These are phyloP conservation scores for Boletus holoroseus DNA, from an alignment of 1,284 basidiomycete genomes.

Conservation along the genomic window DNA sequence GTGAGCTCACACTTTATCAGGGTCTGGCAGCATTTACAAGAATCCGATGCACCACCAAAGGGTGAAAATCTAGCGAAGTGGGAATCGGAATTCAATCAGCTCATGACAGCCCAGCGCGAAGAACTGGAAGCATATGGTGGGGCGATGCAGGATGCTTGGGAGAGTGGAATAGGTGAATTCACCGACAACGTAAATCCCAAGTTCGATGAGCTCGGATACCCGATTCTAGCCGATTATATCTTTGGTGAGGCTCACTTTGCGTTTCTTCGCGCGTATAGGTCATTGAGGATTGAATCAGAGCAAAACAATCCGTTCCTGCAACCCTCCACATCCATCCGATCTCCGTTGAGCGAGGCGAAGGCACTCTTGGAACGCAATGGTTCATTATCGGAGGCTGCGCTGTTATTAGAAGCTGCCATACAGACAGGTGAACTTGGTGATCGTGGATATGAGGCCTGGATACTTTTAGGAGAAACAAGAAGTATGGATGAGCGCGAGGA, in stretches of 20 bases:
- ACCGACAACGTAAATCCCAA: conserved; percentile 39
- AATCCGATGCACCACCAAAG: conserved; percentile 51
- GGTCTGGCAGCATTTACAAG: conserved; percentile 54
- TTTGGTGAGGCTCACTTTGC: conserved; percentile 56
- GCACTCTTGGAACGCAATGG: conserved; percentile 72
- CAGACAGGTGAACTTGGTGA: conserved; percentile 72
- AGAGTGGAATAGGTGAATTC: conserved; percentile 45
- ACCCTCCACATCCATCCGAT: conserved; percentile 44
- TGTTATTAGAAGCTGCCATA: conserved; percentile 85
- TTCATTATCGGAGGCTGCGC: conserved; percentile 77
- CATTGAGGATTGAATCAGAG: conserved; percentile 37
- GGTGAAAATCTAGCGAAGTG: conserved; percentile 73
- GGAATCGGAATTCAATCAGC: conserved; percentile 85
- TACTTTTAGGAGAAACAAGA: conserved; percentile 86
- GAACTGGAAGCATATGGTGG: conserved; percentile 60
- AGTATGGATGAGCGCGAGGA: conserved; percentile 96
- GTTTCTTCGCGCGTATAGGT: conserved; percentile 2
- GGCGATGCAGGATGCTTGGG: conserved; percentile 59
- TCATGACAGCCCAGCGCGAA: conserved; percentile 63
- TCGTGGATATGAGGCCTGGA: conserved; percentile 88
- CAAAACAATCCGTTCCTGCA: conserved; percentile 67
- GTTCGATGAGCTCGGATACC: conserved; percentile 70
- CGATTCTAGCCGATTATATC: conserved; percentile 60
- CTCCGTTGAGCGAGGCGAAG: conserved; percentile 67
- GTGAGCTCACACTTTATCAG: conserved; percentile 34